Evolutionary conservation across 805 yeast genomes (phyloP).

Genomic region (Pichia nanzhaoensis): DNA sequence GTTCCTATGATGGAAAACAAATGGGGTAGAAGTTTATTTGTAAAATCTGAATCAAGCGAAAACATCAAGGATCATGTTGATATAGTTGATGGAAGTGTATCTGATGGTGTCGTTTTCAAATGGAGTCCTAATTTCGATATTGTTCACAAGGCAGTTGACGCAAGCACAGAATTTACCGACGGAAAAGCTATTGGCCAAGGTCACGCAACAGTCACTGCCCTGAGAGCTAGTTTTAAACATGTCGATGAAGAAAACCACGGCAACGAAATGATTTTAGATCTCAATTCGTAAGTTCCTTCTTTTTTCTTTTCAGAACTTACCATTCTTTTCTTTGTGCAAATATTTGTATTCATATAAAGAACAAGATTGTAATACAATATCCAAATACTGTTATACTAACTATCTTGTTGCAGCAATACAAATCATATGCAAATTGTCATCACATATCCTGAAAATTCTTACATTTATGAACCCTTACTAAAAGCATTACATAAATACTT

Average conservation of each 20-base stretch:
- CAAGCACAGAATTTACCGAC: slow-evolving; percentile 47
- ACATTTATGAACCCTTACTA: slow-evolving; percentile 37
- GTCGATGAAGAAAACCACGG: slow-evolving; percentile 44
- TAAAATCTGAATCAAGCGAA: slow-evolving; percentile 15
- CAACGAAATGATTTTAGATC: slow-evolving; percentile 51
- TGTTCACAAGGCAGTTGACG: slow-evolving; percentile 49
- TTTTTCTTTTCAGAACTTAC: slow-evolving; percentile 1
- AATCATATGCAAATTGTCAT: slow-evolving; percentile 24
- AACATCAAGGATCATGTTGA: slow-evolving; percentile 23
- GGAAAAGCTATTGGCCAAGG: slow-evolving; percentile 64
- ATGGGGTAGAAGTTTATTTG: slow-evolving; percentile 47
- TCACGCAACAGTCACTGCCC: slow-evolving; percentile 57
- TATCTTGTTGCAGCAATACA: background rate
- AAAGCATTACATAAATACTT: slow-evolving; percentile 30
- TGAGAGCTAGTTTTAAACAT: slow-evolving; percentile 63
- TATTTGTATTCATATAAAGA: too few species aligned
- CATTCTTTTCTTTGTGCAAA: too few species aligned
- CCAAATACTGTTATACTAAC: background rate
- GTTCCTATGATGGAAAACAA: slow-evolving; percentile 76
- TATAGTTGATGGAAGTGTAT: slow-evolving; percentile 41
- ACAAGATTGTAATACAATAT: background rate
- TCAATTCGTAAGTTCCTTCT: slow-evolving; percentile 3
- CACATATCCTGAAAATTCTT: slow-evolving; percentile 34
- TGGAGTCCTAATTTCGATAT: slow-evolving; percentile 82
- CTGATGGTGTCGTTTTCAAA: slow-evolving; percentile 43